phyloP scores from a whole-genome alignment of 2,329 filamentous ascomycete species.

The Neonectria coccinea region DNA sequence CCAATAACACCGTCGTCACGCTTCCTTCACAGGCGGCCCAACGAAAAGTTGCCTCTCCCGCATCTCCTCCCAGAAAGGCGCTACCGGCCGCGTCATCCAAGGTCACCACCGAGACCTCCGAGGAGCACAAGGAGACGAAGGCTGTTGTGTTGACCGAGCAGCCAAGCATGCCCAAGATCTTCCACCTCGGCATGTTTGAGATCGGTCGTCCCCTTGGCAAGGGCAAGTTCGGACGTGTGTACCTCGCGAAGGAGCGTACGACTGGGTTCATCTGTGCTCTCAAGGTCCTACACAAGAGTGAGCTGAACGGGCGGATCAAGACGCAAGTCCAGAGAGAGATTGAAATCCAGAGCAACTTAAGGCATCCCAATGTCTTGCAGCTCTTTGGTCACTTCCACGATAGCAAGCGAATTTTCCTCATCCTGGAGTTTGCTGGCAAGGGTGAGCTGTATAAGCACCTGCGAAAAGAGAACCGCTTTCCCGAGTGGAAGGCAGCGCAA shows the following conservation, averaged over 20 bases:
- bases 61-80: conserved; percentile 66
- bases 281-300: conserved; percentile 87
- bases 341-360: conserved; percentile 87
- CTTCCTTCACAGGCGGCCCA: conserved; percentile 75
- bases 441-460: conserved; percentile 91
- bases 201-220: conserved; percentile 89
- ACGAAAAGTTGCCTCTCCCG: conserved; percentile 58
- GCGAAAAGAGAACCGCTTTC: conserved; percentile 80
- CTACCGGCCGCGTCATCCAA: conserved; percentile 56
- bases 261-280: conserved; percentile 86
- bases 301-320: conserved; percentile 81
- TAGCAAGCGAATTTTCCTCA: conserved; percentile 86
- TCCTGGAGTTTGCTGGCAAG: conserved; percentile 86
- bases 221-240: conserved; percentile 89
- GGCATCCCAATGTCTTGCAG: conserved; percentile 85
- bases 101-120: conserved; percentile 61
- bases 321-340: conserved; percentile 89
- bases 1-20: conserved; percentile 73
- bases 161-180: conserved; percentile 69
- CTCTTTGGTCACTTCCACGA: conserved; percentile 91
- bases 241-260: conserved; percentile 81
- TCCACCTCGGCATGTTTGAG: conserved; percentile 94
- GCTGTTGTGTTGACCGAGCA: conserved; percentile 67
- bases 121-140: conserved; percentile 66
- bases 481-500: conserved; percentile 86